phyloP scores from a whole-genome alignment of 495 filamentous ascomycete genomes.

The Aspergillus ostianus region DNA sequence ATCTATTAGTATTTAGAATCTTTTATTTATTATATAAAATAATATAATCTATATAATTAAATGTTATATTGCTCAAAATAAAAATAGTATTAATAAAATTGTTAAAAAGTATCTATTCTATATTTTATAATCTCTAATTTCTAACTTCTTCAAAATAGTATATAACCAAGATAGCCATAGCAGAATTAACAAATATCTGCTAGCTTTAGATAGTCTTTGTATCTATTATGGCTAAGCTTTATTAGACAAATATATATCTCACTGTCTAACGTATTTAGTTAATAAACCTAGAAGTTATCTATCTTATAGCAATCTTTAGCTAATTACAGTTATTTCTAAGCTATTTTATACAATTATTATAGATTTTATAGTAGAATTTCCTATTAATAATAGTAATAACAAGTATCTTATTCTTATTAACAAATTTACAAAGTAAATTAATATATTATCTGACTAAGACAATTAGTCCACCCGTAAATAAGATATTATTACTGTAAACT shows the following conservation, averaged over 20 bases:
- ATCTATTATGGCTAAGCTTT: background rate
- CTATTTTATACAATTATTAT: background rate
- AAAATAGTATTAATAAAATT: background rate
- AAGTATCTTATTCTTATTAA: no score
- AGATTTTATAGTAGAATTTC: background rate
- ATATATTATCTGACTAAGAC: no score
- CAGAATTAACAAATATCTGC: constrained; percentile 3
- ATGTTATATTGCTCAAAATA: background rate
- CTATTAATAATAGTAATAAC: no score
- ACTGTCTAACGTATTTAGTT: background rate
- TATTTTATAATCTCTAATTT: background rate
- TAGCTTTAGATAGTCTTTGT: background rate
- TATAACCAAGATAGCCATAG: background rate
- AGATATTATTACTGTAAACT: no score
- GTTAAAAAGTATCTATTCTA: background rate
- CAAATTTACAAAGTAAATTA: no score
- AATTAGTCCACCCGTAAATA: no score
- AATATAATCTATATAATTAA: background rate
- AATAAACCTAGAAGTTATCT: background rate
- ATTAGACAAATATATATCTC: background rate
- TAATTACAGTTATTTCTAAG: no score
- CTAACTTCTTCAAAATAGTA: background rate
- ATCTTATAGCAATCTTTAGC: no score
- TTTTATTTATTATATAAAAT: background rate
- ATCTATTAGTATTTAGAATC: background rate